Evolutionary conservation across 768 basidiomycete genomes (phyloP).

Genomic region (Leucogyrophana mollusca): DNA sequence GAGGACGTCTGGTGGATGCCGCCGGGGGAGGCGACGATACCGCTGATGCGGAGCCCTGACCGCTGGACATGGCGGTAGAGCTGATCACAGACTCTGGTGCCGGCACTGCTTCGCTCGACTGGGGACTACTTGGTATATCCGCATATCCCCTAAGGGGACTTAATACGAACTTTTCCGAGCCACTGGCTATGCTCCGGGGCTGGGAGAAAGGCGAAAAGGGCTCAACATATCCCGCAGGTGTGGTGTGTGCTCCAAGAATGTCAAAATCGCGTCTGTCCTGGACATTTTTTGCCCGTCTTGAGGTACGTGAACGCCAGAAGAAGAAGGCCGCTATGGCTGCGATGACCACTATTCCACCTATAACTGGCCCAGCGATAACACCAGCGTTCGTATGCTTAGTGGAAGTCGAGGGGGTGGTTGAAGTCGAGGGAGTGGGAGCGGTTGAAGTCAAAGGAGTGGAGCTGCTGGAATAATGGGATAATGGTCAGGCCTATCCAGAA

Average conservation of each 20-base stretch:
- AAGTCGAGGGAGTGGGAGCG: no score
- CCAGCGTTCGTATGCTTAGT: conserved; percentile 8
- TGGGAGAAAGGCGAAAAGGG: not conserved
- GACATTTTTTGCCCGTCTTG: not conserved
- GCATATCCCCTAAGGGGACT: not conserved
- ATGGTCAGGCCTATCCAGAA: no score
- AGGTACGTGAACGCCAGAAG: conserved; percentile 2
- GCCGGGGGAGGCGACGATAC: no score
- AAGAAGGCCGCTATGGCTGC: conserved; percentile 1
- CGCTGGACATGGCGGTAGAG: no score
- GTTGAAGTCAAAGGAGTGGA: no score
- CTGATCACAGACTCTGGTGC: no score
- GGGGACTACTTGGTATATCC: not conserved
- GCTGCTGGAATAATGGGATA: no score
- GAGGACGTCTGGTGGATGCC: no score
- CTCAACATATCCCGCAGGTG: not conserved
- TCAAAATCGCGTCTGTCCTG: not conserved
- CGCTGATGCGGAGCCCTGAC: no score
- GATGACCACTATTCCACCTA: conserved; percentile 13
- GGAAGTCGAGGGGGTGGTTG: not conserved
- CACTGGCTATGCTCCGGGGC: not conserved
- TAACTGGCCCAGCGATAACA: conserved; percentile 14
- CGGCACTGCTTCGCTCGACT: no score
- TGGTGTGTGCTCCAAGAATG: not conserved
- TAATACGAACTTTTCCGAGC: conserved; percentile 3